phyloP scores from a whole-genome alignment of 1,139 yeast genomes.

The Pichia sp. region DNA sequence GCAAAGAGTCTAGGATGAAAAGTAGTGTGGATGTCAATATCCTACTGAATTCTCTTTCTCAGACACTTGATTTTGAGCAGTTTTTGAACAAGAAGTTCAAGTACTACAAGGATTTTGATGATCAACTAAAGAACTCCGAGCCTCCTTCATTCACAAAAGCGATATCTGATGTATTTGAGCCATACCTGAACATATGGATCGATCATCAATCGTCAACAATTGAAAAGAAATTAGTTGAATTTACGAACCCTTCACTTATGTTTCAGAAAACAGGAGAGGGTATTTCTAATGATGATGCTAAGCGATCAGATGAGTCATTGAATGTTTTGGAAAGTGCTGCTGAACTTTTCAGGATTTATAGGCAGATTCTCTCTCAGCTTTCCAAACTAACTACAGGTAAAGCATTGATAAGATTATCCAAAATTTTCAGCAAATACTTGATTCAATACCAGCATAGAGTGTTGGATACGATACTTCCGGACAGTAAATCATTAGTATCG shows the following conservation, averaged over 20 bases:
- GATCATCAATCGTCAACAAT: constrained; percentile 71
- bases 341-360: constrained; percentile 74
- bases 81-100: constrained; percentile 58
- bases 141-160: constrained; percentile 43
- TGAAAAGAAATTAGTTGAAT: constrained; percentile 58
- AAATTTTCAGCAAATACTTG: constrained; percentile 65
- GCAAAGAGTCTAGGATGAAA: constrained; percentile 31
- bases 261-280: constrained; percentile 39
- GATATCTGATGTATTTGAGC: constrained; percentile 77
- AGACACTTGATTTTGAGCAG: constrained; percentile 75
- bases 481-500: constrained; percentile 34
- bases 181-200: constrained; percentile 83
- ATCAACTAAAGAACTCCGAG: constrained; percentile 20
- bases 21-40: constrained; percentile 48
- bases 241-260: constrained; percentile 47
- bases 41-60: constrained; percentile 56
- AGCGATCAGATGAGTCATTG: constrained; percentile 30
- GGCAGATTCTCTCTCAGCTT: constrained; percentile 71
- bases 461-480: constrained; percentile 57
- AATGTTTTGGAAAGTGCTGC: constrained; percentile 59
- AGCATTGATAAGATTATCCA: constrained; percentile 60
- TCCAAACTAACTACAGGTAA: constrained; percentile 68
- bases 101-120: constrained; percentile 26
- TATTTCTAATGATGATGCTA: constrained; percentile 27
- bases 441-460: constrained; percentile 60